Evolutionary conservation across 78 protist genomes (phyloP).

Genomic region (Salpingoeca rosetta): DNA sequence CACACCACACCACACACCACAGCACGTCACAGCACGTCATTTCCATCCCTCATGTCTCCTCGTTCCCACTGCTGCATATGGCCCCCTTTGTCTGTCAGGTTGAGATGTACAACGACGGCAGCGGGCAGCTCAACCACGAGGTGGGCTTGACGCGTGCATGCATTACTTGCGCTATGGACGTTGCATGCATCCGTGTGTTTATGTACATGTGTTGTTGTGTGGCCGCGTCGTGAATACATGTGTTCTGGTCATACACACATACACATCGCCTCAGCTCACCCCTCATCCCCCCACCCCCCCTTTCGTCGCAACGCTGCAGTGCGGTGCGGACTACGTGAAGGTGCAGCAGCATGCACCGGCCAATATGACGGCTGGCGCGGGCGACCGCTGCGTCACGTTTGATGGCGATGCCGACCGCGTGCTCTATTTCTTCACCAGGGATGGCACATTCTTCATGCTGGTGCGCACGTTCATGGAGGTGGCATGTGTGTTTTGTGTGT

Average conservation of each 20-base stretch:
- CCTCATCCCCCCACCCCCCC: no score
- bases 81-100: neutral
- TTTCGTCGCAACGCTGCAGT: neutral
- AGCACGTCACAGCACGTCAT: no score
- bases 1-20: no score
- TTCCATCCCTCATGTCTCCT: no score
- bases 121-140: neutral
- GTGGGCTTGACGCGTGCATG: neutral
- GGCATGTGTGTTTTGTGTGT: neutral
- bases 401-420: conserved; percentile 79
- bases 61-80: no score
- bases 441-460: neutral
- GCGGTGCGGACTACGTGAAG: conserved; percentile 46
- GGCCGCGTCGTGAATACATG: no score
- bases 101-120: neutral
- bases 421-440: conserved; percentile 32
- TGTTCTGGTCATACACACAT: no score
- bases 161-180: neutral
- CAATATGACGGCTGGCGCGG: neutral
- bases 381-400: conserved; percentile 25
- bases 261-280: no score
- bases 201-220: no score
- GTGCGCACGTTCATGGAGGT: neutral
- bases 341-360: neutral
- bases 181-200: no score